A percentile compares a stretch with the other conserved stretches of the same genome.
phyloP scores from a whole-genome alignment of 2,329 filamentous ascomycete species.

The Botrytis medusae region DNA sequence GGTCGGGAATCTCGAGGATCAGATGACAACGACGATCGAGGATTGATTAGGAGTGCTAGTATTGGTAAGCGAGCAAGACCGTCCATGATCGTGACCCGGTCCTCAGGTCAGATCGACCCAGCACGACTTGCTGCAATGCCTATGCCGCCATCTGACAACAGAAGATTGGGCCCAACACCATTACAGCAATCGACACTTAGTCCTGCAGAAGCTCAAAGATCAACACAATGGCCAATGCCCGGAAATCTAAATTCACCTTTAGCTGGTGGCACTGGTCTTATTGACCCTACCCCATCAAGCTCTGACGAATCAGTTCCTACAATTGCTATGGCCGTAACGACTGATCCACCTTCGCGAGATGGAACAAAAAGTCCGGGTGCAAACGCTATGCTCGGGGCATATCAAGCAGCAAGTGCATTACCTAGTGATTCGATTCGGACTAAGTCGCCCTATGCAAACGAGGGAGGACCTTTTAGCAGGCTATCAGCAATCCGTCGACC shows the following conservation, averaged over 20 bases:
- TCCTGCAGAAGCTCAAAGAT: conserved; percentile 30
- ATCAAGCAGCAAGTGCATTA: conserved; percentile 46
- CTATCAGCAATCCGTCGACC: conserved; percentile 62
- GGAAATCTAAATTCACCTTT: conserved; percentile 33
- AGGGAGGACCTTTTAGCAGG: conserved; percentile 40
- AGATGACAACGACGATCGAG: conserved; percentile 48
- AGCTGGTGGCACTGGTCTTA: conserved; percentile 35
- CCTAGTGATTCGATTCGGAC: conserved; percentile 2
- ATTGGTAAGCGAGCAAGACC: conserved; percentile 61
- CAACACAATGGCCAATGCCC: conserved; percentile 32
- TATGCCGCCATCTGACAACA: not conserved
- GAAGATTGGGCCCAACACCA: conserved; percentile 32
- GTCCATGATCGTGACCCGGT: conserved; percentile 51
- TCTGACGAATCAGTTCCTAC: conserved; percentile 32
- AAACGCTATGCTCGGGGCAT: conserved; percentile 52
- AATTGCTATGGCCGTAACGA: conserved; percentile 28
- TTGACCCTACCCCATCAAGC: conserved; percentile 34
- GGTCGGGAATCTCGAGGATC: conserved; percentile 32
- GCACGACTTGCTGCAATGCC: not conserved
- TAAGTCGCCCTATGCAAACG: conserved; percentile 8
- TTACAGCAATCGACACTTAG: conserved; percentile 45
- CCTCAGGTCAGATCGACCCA: conserved; percentile 31
- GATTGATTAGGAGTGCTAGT: conserved; percentile 60
- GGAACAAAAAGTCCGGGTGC: conserved; percentile 38
- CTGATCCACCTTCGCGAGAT: conserved; percentile 22